Conservation (phyloP, 1,284 basidiomycete species). For the Fistulina hepatica region DNA sequence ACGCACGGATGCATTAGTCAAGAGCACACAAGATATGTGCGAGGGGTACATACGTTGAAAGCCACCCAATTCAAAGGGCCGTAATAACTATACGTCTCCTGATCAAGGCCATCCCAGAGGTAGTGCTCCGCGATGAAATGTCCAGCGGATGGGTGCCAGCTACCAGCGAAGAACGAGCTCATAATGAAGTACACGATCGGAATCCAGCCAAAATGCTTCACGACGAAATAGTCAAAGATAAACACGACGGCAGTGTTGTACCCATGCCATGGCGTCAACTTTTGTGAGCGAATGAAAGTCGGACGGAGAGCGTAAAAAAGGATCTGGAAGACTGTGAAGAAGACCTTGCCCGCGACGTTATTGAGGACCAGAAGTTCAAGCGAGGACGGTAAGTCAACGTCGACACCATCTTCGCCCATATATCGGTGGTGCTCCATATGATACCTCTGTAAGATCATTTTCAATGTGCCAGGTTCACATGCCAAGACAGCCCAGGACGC, state of each 20-base stretch:
- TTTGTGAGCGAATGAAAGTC: constrained; percentile 84
- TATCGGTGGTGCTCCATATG: constrained; percentile 94
- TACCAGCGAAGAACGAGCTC: constrained; percentile 91
- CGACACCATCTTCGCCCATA: constrained; percentile 91
- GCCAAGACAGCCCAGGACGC: constrained; percentile 9
- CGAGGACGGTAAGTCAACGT: constrained; percentile 86
- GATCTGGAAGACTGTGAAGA: constrained; percentile 82
- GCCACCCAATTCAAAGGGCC: constrained; percentile 84
- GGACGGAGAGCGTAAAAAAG: constrained; percentile 96
- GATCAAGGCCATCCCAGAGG: constrained; percentile 78
- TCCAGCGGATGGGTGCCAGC: constrained; percentile 88
- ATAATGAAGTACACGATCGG: constrained; percentile 78
- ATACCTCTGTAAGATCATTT: constrained; percentile 45
- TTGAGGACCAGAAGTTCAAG: constrained; percentile 81
- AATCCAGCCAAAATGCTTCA: constrained; percentile 47
- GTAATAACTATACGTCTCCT: constrained; percentile 98
- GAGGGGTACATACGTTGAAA: constrained; percentile 72
- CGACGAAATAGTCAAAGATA: constrained; percentile 60
- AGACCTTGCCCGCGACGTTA: constrained; percentile 95
- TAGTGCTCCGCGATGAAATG: constrained; percentile 99
- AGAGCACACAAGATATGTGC: neutral
- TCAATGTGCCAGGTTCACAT: constrained; percentile 7
- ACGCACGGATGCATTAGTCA: neutral
- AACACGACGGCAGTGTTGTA: constrained; percentile 69
- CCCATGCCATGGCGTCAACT: constrained; percentile 74